Evolutionary conservation across 345 rosid genomes (phyloP).

Genomic region (Eucalyptus decipiens): DNA sequence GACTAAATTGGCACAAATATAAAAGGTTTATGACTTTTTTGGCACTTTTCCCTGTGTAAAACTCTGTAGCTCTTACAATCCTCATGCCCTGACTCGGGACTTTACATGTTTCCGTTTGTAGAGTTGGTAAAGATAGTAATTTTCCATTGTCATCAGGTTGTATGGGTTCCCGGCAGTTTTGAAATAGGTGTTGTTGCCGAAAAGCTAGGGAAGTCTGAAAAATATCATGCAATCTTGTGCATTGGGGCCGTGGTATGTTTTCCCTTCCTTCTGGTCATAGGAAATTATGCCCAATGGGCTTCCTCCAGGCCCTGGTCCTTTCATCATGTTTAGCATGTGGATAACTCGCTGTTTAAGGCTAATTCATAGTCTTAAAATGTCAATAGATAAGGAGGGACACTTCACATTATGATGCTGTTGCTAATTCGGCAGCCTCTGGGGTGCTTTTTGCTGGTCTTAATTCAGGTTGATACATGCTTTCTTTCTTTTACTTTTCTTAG

Average conservation of each 20-base stretch:
- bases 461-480: constrained; percentile 44
- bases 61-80: not conserved
- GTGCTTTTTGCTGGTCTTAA: constrained; percentile 92
- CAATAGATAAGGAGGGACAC: constrained; percentile 91
- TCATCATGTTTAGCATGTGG: not conserved
- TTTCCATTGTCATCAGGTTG: constrained; percentile 36
- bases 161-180: constrained; percentile 97
- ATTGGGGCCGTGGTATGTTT: constrained; percentile 93
- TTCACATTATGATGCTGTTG: constrained; percentile 91
- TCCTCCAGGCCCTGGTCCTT: not conserved
- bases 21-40: too few relatives aligned
- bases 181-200: constrained; percentile 73
- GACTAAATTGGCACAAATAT: too few relatives aligned
- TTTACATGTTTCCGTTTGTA: not conserved
- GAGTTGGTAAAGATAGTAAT: not conserved
- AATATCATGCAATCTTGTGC: constrained; percentile 63
- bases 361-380: not conserved
- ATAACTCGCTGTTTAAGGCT: not conserved
- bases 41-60: too few relatives aligned
- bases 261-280: not conserved
- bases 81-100: not conserved
- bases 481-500: too few relatives aligned
- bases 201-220: constrained; percentile 65
- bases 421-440: constrained; percentile 93
- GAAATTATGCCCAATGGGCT: not conserved